Conservation (phyloP, 768 basidiomycete species). For the Rhodotorula kratochvilovae region DNA sequence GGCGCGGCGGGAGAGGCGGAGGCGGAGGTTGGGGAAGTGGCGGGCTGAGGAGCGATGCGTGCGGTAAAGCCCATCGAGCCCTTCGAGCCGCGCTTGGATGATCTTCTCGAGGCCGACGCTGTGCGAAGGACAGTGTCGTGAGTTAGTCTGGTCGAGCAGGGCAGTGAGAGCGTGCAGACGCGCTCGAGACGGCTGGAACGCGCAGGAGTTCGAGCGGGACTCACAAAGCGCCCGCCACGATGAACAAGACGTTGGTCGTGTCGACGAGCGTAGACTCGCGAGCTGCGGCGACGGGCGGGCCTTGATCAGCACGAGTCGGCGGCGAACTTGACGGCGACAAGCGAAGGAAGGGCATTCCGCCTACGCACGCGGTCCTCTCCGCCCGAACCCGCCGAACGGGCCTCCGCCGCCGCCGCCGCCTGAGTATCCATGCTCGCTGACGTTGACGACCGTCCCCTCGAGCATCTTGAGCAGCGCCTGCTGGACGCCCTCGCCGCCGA, state of each 20-base stretch:
- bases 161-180: no score
- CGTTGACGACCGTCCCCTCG: slow-evolving; percentile 56
- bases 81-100: slow-evolving; percentile 60
- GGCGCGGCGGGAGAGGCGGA: neutral
- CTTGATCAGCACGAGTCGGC: no score
- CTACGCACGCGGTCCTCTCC: slow-evolving; percentile 15
- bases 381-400: slow-evolving; percentile 7
- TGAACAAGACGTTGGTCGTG: slow-evolving; percentile 88
- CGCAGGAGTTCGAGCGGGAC: neutral
- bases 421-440: slow-evolving; percentile 45
- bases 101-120: slow-evolving; percentile 75
- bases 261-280: slow-evolving; percentile 71
- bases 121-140: neutral
- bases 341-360: neutral
- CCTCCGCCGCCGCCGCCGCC: slow-evolving; percentile 30
- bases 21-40: slow-evolving; percentile 22
- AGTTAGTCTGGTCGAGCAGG: neutral
- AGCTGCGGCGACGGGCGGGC: slow-evolving; percentile 41
- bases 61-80: slow-evolving; percentile 78
- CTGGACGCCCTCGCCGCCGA: slow-evolving; percentile 93
- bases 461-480: slow-evolving; percentile 82
- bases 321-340: no score
- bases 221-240: slow-evolving; percentile 73
- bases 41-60: slow-evolving; percentile 45
- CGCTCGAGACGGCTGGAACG: no score